Evolutionary conservation across 1,139 yeast species (phyloP).

Genomic region (Pichia sp.): DNA sequence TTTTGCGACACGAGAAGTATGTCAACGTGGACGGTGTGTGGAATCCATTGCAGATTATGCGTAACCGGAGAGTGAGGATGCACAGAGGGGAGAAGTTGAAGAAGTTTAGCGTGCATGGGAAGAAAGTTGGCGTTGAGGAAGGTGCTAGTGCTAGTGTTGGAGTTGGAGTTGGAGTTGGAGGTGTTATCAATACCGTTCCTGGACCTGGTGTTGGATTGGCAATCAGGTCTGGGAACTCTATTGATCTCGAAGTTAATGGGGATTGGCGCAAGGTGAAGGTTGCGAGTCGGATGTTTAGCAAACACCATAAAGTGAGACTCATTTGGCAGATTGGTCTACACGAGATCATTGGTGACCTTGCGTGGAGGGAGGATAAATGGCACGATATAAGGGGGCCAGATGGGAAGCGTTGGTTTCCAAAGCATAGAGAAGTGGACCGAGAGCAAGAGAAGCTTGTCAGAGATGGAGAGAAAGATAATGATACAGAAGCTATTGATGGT

Average conservation of each 20-base stretch:
- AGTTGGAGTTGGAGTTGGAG: too few relatives aligned
- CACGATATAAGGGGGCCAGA: conserved; percentile 45
- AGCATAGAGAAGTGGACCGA: neutral
- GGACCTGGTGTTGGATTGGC: conserved; percentile 3
- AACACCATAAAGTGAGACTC: conserved; percentile 26
- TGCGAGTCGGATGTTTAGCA: conserved; percentile 52
- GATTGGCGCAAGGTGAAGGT: conserved; percentile 32
- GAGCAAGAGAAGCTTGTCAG: conserved; percentile 1
- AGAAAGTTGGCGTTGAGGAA: conserved; percentile 8
- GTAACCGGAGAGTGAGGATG: conserved; percentile 56
- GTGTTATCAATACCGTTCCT: too few relatives aligned
- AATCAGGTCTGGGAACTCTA: neutral
- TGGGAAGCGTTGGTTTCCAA: conserved; percentile 57
- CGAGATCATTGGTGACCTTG: conserved; percentile 53
- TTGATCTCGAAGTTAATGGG: conserved; percentile 1
- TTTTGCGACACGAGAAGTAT: conserved; percentile 18
- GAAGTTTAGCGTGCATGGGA: conserved; percentile 7
- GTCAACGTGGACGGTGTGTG: conserved; percentile 67
- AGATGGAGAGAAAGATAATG: too few relatives aligned
- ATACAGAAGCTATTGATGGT: too few relatives aligned
- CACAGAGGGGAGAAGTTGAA: conserved; percentile 33
- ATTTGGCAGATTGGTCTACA: conserved; percentile 65
- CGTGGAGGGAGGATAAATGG: conserved; percentile 67
- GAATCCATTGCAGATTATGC: conserved; percentile 73
- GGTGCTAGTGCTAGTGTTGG: too few relatives aligned